These are phyloP conservation scores for Nadsonia fulvescens DNA, from an alignment of 805 yeast genomes.

Conservation along the genomic window DNA sequence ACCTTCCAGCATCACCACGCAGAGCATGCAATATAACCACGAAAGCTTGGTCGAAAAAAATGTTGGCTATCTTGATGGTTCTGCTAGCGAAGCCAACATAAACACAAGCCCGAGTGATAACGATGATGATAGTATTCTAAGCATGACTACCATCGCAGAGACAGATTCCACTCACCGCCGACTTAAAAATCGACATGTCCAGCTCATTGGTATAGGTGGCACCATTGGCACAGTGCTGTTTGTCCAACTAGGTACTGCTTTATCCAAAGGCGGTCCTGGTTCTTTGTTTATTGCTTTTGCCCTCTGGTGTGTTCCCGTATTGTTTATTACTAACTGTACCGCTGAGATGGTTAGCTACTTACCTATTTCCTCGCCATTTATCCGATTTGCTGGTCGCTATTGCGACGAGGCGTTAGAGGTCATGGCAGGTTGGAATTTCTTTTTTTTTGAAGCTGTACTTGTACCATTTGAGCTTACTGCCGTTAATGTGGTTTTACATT, in stretches of 20 bases:
- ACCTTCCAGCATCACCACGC: no score
- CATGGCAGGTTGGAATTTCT: constrained; percentile 66
- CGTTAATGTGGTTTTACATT: constrained; percentile 61
- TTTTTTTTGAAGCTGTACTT: constrained; percentile 55
- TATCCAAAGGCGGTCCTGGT: constrained; percentile 43
- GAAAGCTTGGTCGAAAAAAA: no score
- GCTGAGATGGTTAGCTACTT: constrained; percentile 68
- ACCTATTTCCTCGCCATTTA: constrained; percentile 64
- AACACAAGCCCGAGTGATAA: no score
- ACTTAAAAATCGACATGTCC: constrained; percentile 38
- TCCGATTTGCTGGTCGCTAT: constrained; percentile 56
- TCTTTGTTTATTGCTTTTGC: constrained; percentile 41
- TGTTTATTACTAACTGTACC: constrained; percentile 46
- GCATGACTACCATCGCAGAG: no score
- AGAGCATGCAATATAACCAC: no score
- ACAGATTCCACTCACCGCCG: constrained; percentile 4
- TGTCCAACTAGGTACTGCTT: constrained; percentile 57
- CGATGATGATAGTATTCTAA: no score
- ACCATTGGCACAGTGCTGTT: constrained; percentile 68
- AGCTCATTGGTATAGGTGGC: constrained; percentile 70
- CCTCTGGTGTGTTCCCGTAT: constrained; percentile 52
- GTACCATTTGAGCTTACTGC: constrained; percentile 76
- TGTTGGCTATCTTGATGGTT: no score
- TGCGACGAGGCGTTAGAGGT: constrained; percentile 61
- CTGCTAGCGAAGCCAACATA: no score